A percentile compares a stretch with the other conserved stretches of the same genome.
Conservation (phyloP, 2,329 filamentous ascomycete species). For the Xylariaceae sp. region DNA sequence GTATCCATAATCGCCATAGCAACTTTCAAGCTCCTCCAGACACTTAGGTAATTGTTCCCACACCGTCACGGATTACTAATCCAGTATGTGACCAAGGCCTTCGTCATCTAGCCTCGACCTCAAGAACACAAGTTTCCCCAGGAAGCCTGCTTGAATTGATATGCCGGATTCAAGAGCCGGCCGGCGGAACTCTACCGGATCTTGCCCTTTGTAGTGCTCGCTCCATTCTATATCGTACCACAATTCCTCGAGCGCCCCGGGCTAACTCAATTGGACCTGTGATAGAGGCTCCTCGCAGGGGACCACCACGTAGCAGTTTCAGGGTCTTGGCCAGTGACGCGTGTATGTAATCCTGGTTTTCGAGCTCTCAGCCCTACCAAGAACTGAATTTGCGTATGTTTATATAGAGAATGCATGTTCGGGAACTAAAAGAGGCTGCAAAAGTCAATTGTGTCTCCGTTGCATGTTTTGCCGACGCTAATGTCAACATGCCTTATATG, state of each 20-base stretch:
- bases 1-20: constrained; percentile 1
- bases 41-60: constrained; percentile 7
- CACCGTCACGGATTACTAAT: neutral
- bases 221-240: constrained; percentile 7
- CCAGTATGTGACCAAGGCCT: neutral
- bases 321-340: constrained; percentile 7
- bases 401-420: constrained; percentile 1
- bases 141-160: constrained; percentile 1
- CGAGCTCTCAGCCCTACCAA: neutral
- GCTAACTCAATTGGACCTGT: constrained; percentile 3
- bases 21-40: constrained; percentile 11
- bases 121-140: constrained; percentile 7
- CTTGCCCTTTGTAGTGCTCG: neutral
- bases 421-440: neutral
- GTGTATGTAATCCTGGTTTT: neutral
- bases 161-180: constrained; percentile 1
- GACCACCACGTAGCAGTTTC: constrained; percentile 1
- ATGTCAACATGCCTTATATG: neutral
- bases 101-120: neutral
- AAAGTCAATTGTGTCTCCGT: neutral
- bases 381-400: neutral
- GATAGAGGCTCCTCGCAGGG: neutral
- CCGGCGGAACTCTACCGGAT: neutral
- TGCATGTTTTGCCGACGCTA: neutral
- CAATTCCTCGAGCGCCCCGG: constrained; percentile 4